Percentiles rank a stretch among this genome's conserved stretches.
Conservation (phyloP, 73 alveolate species). For the Tetrahymena thermophila region DNA sequence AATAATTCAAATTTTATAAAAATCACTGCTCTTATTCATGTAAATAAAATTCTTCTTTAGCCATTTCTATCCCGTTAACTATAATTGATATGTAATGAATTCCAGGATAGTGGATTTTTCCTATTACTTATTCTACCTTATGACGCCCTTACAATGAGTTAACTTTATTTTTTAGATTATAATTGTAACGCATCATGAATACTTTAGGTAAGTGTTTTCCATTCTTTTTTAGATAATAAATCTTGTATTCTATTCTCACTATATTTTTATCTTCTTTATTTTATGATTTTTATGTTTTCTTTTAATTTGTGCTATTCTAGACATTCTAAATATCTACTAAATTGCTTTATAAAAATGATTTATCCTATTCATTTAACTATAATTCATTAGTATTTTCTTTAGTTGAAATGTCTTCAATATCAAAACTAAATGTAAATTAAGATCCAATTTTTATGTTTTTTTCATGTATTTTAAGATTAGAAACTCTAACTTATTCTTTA, state of each 20-base stretch:
- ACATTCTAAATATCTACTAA: not conserved
- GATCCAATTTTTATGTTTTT: not conserved
- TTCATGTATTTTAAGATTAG: not conserved
- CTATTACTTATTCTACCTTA: not conserved
- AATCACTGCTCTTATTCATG: not conserved
- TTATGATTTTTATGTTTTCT: too few species aligned
- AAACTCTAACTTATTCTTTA: not conserved
- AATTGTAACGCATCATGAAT: not conserved
- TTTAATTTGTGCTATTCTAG: too few species aligned
- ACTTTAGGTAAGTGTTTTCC: not conserved
- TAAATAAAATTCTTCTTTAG: not conserved
- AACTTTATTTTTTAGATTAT: not conserved
- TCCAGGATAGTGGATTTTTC: not conserved
- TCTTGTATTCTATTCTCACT: not conserved
- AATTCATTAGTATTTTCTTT: not conserved
- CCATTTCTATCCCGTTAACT: not conserved
- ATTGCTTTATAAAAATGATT: too few species aligned
- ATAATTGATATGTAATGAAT: not conserved
- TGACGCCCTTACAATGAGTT: not conserved
- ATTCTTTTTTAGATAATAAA: not conserved
- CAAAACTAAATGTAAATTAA: not conserved
- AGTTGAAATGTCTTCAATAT: not conserved
- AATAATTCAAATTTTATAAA: too few species aligned
- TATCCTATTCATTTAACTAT: too few species aligned
- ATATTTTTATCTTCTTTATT: not conserved